phyloP scores from a whole-genome alignment of 2,329 filamentous ascomycete genomes.

The Aureobasidium leucospermi region DNA sequence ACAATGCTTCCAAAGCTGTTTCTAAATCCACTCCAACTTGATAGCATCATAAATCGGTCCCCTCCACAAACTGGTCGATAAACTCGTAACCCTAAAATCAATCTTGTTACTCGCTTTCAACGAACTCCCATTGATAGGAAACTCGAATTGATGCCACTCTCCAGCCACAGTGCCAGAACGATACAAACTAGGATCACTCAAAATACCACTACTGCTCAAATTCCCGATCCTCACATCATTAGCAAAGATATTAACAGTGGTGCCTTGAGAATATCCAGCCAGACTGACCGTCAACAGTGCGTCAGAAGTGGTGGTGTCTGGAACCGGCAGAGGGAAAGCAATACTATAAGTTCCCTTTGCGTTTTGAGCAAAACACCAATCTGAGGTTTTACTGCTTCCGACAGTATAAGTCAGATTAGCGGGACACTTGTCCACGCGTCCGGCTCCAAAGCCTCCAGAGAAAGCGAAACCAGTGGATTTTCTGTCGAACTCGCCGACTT shows the following conservation, averaged over 20 bases:
- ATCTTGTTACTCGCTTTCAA: conserved; percentile 30
- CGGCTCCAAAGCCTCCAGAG: conserved; percentile 7
- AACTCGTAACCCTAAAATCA: conserved; percentile 28
- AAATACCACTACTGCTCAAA: conserved; percentile 31
- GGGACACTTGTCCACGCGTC: conserved; percentile 7
- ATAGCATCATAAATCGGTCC: conserved; percentile 39
- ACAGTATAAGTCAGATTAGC: conserved; percentile 13
- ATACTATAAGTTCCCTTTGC: conserved; percentile 8
- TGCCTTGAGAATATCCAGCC: conserved; percentile 39
- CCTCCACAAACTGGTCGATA: conserved; percentile 30
- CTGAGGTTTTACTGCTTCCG: background rate
- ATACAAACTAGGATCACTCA: conserved; percentile 42
- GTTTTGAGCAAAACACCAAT: conserved; percentile 15
- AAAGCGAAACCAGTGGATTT: conserved; percentile 6
- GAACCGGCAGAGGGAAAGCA: background rate
- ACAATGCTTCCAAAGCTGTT: background rate
- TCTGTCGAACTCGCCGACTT: conserved; percentile 12
- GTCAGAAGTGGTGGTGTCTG: conserved; percentile 8
- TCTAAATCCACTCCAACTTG: conserved; percentile 27
- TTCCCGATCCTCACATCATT: conserved; percentile 36
- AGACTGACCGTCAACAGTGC: conserved; percentile 38
- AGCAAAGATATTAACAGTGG: conserved; percentile 34
- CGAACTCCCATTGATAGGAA: conserved; percentile 24
- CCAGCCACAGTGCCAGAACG: conserved; percentile 41
- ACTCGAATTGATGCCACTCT: conserved; percentile 43